Evolutionary conservation across 1,284 basidiomycete genomes (phyloP), one percentile per base, ranked within the genome.

Genomic region (Malassezia caprae): DNA sequence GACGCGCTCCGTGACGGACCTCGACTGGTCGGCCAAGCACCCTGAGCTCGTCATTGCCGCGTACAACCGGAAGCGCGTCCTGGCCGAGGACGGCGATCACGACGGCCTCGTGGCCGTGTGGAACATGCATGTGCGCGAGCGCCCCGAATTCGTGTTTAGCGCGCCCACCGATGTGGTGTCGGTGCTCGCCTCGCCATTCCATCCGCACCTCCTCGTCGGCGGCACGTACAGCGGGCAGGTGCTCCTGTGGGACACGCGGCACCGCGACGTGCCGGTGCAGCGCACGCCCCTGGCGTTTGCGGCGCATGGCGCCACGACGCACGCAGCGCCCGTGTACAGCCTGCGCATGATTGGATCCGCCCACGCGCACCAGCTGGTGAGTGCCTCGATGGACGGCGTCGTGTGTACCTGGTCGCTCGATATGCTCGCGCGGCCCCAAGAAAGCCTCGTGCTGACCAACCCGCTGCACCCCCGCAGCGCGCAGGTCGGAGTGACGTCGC

Each of bases 181-280:
- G 1, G 88, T 96, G 4, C 84, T 86, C 13, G 96, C 98, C 75
- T 96, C 91, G 0, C 91, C 94, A 0, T 98, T 96, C 77, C 91
- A 98, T 75, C 88, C 94, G 0, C 96, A 94, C 64, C 82, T 98
- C 8, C 82, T 98, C 39, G 93, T 96, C 63, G 94, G 94, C 48
- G 94, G 94, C 11, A 96, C 91, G 11, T 96, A 98, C 75, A 93
- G 90, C 26, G 94, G 94, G 8, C 94, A 99, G 77, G 93, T 99
- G 53, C 78, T 98, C 34, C 80, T 98, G 1, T 99, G 94, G 94
- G 93, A 99, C 74, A 96, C 91, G n/a, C 83, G 93, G 42, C 88
- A 90, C 0, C 90, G 93, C 67, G 61, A 65, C 19, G 78, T 96
- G 5, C 93, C 94, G 0, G 89, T 96, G 1, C 80, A 96, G 57